A percentile compares a stretch with the other conserved stretches of the same genome.
phyloP scores from a whole-genome alignment of 2,329 filamentous ascomycete genomes.

The Curvularia lunata region DNA sequence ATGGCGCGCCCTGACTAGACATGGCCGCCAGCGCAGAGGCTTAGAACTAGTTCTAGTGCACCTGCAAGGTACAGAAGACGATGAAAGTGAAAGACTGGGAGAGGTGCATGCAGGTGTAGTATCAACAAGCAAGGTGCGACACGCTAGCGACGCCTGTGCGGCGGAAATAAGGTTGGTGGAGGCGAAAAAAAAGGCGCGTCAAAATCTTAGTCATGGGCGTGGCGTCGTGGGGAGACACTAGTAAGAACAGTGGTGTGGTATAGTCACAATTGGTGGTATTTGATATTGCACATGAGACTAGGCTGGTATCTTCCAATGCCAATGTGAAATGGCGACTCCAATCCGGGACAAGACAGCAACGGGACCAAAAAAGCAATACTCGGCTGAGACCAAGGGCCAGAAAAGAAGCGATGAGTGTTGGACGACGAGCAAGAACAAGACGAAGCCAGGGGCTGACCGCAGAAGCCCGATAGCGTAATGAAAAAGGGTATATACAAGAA shows the following conservation, averaged over 20 bases:
- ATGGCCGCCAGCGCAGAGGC: not conserved
- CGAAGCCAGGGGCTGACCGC: constrained; percentile 3
- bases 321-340: constrained; percentile 5
- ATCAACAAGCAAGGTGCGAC: not conserved
- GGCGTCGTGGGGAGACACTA: not conserved
- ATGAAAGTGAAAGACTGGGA: not conserved
- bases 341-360: not conserved
- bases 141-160: not conserved
- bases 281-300: constrained; percentile 15
- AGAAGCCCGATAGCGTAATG: not conserved
- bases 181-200: not conserved
- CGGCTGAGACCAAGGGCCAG: not conserved
- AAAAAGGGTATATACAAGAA: constrained; percentile 24
- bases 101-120: not conserved
- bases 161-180: not conserved
- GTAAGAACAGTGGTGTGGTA: not conserved
- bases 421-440: constrained; percentile 9
- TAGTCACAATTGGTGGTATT: constrained; percentile 1
- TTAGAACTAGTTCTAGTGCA: constrained; percentile 2
- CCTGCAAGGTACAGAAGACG: constrained; percentile 2
- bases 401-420: not conserved
- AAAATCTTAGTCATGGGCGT: not conserved
- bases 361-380: not conserved
- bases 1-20: not conserved
- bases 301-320: constrained; percentile 16